Percentiles rank a stretch among this genome's conserved stretches.
Evolutionary conservation across 345 rosid species (phyloP).

Genomic region (Cardamine resedifolia): DNA sequence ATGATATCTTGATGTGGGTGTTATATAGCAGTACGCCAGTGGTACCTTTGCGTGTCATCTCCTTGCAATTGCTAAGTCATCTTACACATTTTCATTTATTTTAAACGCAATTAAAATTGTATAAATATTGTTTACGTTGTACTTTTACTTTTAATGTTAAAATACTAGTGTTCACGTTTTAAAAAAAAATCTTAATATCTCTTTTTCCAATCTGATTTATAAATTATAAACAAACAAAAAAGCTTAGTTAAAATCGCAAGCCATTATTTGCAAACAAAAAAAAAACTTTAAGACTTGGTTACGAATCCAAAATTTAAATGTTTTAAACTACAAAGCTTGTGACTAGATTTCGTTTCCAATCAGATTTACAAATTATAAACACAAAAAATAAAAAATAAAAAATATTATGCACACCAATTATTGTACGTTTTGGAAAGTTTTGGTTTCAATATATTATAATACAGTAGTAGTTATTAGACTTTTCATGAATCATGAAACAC

Average conservation of each 20-base stretch:
- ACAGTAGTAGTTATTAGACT: not conserved
- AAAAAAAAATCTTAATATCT: not conserved
- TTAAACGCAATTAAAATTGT: not conserved
- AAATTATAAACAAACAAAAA: too few relatives aligned
- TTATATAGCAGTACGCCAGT: too few relatives aligned
- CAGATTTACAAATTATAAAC: not conserved
- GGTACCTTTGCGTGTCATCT: not conserved
- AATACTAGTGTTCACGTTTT: too few relatives aligned
- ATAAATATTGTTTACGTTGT: not conserved
- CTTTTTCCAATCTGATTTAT: too few relatives aligned
- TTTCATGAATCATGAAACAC: conserved; percentile 25
- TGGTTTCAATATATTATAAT: not conserved
- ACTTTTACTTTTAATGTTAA: not conserved
- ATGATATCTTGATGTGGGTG: not conserved
- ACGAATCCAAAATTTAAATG: too few relatives aligned
- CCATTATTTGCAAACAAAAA: too few relatives aligned
- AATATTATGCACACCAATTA: not conserved
- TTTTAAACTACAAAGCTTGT: too few relatives aligned
- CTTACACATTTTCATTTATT: not conserved
- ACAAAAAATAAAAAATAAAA: too few relatives aligned
- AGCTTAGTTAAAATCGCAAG: too few relatives aligned
- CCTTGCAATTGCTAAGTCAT: not conserved
- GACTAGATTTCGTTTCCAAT: too few relatives aligned
- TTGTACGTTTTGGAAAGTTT: not conserved
- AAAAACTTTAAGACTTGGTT: too few relatives aligned